phyloP scores from a whole-genome alignment of 306 rosid genomes.

The Urtica urens region DNA sequence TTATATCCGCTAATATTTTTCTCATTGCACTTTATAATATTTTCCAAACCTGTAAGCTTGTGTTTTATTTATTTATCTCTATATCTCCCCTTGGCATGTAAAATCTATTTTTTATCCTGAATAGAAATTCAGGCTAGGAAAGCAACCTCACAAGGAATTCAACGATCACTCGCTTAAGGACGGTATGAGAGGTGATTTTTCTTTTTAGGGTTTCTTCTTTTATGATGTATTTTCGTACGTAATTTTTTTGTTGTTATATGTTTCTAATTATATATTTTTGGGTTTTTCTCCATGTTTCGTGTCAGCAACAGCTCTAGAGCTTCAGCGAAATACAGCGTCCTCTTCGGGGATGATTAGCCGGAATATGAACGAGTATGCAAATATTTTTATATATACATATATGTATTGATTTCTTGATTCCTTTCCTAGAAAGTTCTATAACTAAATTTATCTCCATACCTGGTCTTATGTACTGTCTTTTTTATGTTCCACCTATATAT shows the following conservation, averaged over 20 bases:
- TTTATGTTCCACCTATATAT: not conserved
- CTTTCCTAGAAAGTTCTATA: not conserved
- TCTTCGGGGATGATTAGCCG: constrained; percentile 81
- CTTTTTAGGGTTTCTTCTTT: constrained; percentile 42
- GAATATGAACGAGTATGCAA: constrained; percentile 84
- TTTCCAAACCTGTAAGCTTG: constrained; percentile 3
- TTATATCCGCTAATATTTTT: constrained; percentile 12
- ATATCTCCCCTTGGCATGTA: not conserved
- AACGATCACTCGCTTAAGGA: constrained; percentile 90
- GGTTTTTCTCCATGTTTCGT: constrained; percentile 23
- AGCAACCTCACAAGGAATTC: constrained; percentile 99
- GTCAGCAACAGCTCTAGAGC: constrained; percentile 70
- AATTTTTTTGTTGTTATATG: not conserved
- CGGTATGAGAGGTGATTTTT: constrained; percentile 54
- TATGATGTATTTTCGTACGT: not conserved
- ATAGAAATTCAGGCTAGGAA: constrained; percentile 93
- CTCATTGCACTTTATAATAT: constrained; percentile 5
- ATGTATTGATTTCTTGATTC: not conserved
- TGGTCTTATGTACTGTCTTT: not conserved
- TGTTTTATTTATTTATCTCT: too few species aligned
- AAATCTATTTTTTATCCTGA: constrained; percentile 10
- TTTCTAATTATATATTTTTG: constrained; percentile 6
- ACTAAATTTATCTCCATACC: not conserved
- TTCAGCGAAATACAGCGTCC: constrained; percentile 73
- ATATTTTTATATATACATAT: not conserved